phyloP scores from a whole-genome alignment of 164 flowering plant species.

The Chloranthus sessilifolius region DNA sequence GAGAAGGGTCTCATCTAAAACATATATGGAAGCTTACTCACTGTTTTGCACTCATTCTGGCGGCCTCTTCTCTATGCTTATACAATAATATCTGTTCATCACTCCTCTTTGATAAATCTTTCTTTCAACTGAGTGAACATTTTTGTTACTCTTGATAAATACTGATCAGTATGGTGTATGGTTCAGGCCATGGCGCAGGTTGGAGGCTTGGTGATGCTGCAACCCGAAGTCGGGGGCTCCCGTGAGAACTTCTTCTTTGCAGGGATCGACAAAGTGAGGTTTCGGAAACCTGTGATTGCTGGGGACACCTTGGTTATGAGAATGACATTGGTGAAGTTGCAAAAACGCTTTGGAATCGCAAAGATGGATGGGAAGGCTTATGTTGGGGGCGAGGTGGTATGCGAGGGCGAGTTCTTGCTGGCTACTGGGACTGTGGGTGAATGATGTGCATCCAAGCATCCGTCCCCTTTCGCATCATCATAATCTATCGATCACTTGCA shows the following conservation, averaged over 20 bases:
- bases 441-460: slow-evolving; percentile 9
- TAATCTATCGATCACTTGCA: background rate
- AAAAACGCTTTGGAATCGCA: slow-evolving; percentile 79
- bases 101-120: too few relatives aligned
- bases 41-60: too few relatives aligned
- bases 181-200: slow-evolving; percentile 96
- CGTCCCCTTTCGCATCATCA: background rate
- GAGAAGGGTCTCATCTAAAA: too few relatives aligned
- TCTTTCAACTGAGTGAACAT: too few relatives aligned
- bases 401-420: slow-evolving; percentile 96
- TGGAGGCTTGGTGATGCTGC: slow-evolving; percentile 95
- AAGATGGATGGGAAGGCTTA: slow-evolving; percentile 98
- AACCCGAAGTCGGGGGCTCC: slow-evolving; percentile 92
- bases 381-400: slow-evolving; percentile 87
- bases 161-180: slow-evolving; percentile 1
- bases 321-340: slow-evolving; percentile 75
- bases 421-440: slow-evolving; percentile 53
- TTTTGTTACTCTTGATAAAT: too few relatives aligned
- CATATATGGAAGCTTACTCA: too few relatives aligned
- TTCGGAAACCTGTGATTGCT: slow-evolving; percentile 89
- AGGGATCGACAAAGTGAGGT: slow-evolving; percentile 95
- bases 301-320: slow-evolving; percentile 95
- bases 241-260: slow-evolving; percentile 89
- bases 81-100: too few relatives aligned
- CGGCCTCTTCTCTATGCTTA: too few relatives aligned